A percentile compares a stretch with the other conserved stretches of the same genome.
phyloP scores from a whole-genome alignment of 805 yeast genomes.

The Saturnispora besseyi region DNA sequence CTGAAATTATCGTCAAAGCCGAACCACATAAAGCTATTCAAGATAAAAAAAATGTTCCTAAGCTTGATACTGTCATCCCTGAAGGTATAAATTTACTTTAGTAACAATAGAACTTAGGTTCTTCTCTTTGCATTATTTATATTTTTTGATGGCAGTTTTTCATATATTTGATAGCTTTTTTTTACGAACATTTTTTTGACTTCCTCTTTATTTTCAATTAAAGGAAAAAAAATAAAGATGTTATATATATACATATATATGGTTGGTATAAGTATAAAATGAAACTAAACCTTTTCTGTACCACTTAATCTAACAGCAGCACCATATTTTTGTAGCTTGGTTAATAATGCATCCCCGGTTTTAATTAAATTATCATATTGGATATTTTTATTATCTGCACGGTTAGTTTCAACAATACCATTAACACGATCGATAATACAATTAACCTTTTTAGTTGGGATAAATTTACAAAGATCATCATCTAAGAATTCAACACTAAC shows the following conservation, averaged over 20 bases:
- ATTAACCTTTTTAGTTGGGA: conserved; percentile 87
- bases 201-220: background rate
- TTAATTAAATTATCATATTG: conserved; percentile 84
- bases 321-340: conserved; percentile 92
- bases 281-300: conserved; percentile 51
- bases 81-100: background rate
- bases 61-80: background rate
- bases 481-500: conserved; percentile 85
- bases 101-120: too few species aligned
- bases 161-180: too few species aligned
- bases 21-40: background rate
- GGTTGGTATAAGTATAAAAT: background rate
- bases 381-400: conserved; percentile 93
- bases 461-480: conserved; percentile 76
- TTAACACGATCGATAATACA: conserved; percentile 94
- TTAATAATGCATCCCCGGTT: conserved; percentile 85
- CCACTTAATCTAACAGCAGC: conserved; percentile 96
- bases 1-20: conserved; percentile 5
- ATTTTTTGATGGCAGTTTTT: too few species aligned
- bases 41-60: background rate
- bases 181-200: too few species aligned
- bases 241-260: background rate
- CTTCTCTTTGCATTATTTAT: too few species aligned
- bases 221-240: background rate
- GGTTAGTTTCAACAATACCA: conserved; percentile 89